Percentiles rank a stretch among this genome's conserved stretches.
Evolutionary conservation across 2,329 filamentous ascomycete genomes (phyloP).

Genomic region (Aplosporella prunicola): DNA sequence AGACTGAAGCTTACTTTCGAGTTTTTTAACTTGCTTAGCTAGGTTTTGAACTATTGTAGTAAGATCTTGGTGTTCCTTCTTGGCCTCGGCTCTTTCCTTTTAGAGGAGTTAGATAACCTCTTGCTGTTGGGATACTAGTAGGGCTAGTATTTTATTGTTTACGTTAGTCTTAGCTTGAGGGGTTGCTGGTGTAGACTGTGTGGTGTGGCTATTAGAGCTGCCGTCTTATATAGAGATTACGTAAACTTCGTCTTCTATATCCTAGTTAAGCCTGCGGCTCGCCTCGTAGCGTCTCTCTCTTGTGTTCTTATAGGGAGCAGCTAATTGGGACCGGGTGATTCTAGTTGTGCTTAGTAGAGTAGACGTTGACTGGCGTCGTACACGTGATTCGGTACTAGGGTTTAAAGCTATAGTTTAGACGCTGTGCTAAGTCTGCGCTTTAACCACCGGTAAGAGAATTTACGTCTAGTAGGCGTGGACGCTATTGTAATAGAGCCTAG

Average conservation of each 20-base stretch:
- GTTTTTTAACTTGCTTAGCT: constrained; percentile 1
- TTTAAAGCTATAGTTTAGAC: too few species aligned
- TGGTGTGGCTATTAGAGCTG: background rate
- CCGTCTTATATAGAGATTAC: background rate
- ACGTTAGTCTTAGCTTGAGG: too few species aligned
- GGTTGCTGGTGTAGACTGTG: background rate
- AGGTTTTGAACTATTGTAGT: too few species aligned
- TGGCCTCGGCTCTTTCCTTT: constrained; percentile 1
- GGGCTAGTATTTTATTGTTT: constrained; percentile 1
- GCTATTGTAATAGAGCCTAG: background rate
- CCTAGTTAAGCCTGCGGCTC: background rate
- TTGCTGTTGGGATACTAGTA: background rate
- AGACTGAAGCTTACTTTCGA: background rate
- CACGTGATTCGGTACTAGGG: background rate
- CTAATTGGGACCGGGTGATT: background rate
- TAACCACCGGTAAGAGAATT: background rate
- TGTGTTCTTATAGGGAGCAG: background rate
- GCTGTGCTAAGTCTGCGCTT: background rate
- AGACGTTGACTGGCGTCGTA: background rate
- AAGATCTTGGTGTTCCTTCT: background rate
- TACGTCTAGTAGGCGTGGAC: background rate
- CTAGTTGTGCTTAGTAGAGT: background rate
- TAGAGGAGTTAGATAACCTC: background rate
- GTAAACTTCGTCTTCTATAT: background rate
- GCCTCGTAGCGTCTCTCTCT: background rate